Base-by-base conservation (phyloP, 2,329 filamentous ascomycete species). In the Aureobasidium sp. region DNA sequence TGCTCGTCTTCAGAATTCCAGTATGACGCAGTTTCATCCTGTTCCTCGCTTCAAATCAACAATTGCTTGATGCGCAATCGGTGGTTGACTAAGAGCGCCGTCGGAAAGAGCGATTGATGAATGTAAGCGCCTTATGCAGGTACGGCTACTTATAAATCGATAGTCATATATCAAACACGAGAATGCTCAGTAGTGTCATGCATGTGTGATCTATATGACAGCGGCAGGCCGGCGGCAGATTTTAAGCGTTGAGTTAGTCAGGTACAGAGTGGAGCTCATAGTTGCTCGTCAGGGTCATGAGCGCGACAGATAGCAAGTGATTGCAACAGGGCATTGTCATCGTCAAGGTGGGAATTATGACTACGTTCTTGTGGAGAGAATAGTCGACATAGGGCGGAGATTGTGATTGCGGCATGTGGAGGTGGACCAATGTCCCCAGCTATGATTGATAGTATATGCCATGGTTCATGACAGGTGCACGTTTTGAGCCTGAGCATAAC, bases 381-480 rank as follows among this genome's bases (percentile, higher is more conserved):
- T 44, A 13, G 39, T 17, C 10, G 13, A 46, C 27, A 36, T 27
- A 20, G 41, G 27, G 53, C 26, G 13, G 37, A 43, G 15, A 55
- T 55, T 55, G 37, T 32, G 51, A 55, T 55, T 55, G 37, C 51
- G 51, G 29, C 32, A 29, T 43, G 51, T n/a, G 51, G 51, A 55
- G 50, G 7, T n/a, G 37, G 8, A 43, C 9, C 26, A 36, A 44
- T 44, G 27, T 36, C 27, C 29, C n/a, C 53, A 57, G 17, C 29
- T n/a, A 57, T 36, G 13, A 46, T 17, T 24, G 26, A 32, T 17
- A 32, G 26, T 10, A 32, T 7, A 4, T 32, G 39, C 27, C 53
- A 13, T 34, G 26, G 32, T 59, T 29, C 32, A 27, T 59, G 53
- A 59, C 43, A 59, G 43, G 55, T 59, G 55, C 43, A 59, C 55